phyloP scores from a whole-genome alignment of 2,329 filamentous ascomycete species.

The Sporothrix brasiliensis region DNA sequence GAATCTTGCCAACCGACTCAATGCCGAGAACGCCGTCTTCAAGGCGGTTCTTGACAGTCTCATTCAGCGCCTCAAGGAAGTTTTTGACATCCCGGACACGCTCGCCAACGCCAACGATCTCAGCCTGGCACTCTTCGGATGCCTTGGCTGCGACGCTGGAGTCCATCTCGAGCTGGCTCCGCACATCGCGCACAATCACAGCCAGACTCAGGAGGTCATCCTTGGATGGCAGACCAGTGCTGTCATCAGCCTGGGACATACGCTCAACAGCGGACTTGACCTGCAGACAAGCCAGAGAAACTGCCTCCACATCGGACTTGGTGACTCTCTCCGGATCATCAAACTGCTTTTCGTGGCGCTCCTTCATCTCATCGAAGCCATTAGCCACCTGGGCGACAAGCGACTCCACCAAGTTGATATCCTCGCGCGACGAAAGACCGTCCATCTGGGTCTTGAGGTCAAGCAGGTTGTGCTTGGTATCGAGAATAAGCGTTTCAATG shows the following conservation, averaged over 20 bases:
- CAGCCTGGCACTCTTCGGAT: conserved; percentile 80
- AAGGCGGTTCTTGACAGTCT: conserved; percentile 74
- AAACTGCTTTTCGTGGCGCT: conserved; percentile 55
- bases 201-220: conserved; percentile 74
- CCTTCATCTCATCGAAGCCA: conserved; percentile 74
- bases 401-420: conserved; percentile 74
- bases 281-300: conserved; percentile 81
- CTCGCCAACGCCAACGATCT: conserved; percentile 76
- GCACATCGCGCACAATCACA: conserved; percentile 68
- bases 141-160: conserved; percentile 75
- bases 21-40: conserved; percentile 73
- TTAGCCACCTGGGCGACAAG: conserved; percentile 77
- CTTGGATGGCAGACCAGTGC: conserved; percentile 69
- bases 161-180: conserved; percentile 65
- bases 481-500: conserved; percentile 67
- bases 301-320: conserved; percentile 79
- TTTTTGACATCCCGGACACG: conserved; percentile 69
- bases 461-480: conserved; percentile 73
- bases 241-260: conserved; percentile 68
- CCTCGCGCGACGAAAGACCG: conserved; percentile 68
- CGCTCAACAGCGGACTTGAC: conserved; percentile 78
- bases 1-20: conserved; percentile 70
- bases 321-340: conserved; percentile 68
- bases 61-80: conserved; percentile 76
- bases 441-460: conserved; percentile 38